Evolutionary conservation across 2,329 filamentous ascomycete species (phyloP), one percentile per base, ranked within the genome.

Genomic region (Ambrosiella beaveri): DNA sequence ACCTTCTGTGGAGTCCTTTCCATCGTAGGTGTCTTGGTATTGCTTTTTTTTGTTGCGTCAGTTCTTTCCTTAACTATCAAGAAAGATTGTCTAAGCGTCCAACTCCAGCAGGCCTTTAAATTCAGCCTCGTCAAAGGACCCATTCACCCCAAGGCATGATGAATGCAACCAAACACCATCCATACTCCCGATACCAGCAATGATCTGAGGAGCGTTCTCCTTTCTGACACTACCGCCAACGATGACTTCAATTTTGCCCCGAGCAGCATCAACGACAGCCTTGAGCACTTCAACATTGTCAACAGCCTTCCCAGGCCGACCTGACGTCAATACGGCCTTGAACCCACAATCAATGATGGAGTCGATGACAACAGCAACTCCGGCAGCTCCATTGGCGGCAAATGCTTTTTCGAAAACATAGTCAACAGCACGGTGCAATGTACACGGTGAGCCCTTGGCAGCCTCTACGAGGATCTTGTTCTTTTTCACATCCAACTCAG

Each of bases 371-470:
- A 38, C 59, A 62, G 38, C 44, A 0, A 56, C 39, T 17, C 45
- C 54, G 1, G 45, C 38, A 7, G 35, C 40, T 12, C 47, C 66
- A 3, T 49, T 19, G 27, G 62, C 63, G 7, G 58, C 54, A 51
- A 63, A 61, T 7, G 62, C 59, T 39, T 62, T 52, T 8, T 60
- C 66, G 2, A 75, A 63, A 9, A 79, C 66, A 15, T 71, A 68
- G 63, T 81, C 78, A 59, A 79, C 78, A 1, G 78, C 78, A 13
- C 78, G 73, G 65, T 80, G 77, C 61, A 81, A 76, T n/a, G 78
- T 71, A 62, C 73, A 74, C 13, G 65, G 65, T 38, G 71, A 71
- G 1, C 73, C 75, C 6, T 61, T 63, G 0, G 76, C 73, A 12
- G 69, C 65, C 1, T 63, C 45, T 0, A 78, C 67, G 3, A 81